A percentile compares a stretch with the other conserved stretches of the same genome.
Conservation (phyloP, 306 rosid genomes). For the Acacia confusa region DNA sequence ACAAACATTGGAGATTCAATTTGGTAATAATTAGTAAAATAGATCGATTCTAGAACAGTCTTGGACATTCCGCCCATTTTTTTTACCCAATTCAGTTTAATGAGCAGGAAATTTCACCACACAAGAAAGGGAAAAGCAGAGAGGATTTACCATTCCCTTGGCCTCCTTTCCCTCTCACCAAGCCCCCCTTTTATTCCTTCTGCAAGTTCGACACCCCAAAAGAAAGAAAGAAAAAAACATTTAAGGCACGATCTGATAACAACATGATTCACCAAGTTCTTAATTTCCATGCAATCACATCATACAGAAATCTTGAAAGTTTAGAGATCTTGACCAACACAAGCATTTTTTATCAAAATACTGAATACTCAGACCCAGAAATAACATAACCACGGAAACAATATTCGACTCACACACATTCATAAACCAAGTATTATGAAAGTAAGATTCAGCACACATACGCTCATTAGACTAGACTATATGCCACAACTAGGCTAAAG, state of each 20-base stretch:
- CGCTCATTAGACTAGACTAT: not conserved
- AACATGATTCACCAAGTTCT: not conserved
- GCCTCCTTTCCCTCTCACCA: too few relatives aligned
- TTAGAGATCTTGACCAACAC: not conserved
- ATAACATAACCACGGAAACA: not conserved
- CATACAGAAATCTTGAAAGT: not conserved
- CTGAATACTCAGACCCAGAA: not conserved
- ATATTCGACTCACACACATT: not conserved
- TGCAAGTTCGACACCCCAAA: too few relatives aligned
- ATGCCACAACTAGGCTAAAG: conserved; percentile 11
- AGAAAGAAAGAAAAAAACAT: too few relatives aligned
- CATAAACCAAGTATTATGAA: not conserved
- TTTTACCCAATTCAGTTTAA: too few relatives aligned
- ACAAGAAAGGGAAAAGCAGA: too few relatives aligned
- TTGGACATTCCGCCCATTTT: too few relatives aligned
- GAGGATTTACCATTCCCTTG: too few relatives aligned
- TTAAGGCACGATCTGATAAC: not conserved
- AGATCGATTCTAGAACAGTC: too few relatives aligned
- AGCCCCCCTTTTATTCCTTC: too few relatives aligned
- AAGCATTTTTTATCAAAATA: conserved; percentile 6
- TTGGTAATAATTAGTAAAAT: too few relatives aligned
- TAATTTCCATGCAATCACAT: not conserved
- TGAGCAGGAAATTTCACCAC: too few relatives aligned
- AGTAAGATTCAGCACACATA: not conserved
- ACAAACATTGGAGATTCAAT: too few relatives aligned